A percentile compares a stretch with the other conserved stretches of the same genome.
Conservation (phyloP, 202 grass and related monocot genomes). For the Eragrostis tef region DNA sequence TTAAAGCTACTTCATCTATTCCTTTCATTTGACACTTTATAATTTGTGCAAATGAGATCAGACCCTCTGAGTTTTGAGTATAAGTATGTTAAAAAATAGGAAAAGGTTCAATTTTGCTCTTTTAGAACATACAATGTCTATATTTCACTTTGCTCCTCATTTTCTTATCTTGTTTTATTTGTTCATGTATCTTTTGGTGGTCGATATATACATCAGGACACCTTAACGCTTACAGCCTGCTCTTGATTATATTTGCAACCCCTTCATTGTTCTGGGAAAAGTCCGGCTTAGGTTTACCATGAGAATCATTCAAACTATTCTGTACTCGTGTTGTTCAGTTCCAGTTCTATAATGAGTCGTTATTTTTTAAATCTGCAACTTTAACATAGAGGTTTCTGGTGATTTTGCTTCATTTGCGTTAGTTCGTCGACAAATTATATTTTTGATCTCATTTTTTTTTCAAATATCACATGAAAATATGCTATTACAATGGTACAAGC, state of each 20-base stretch:
- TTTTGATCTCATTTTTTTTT: neutral
- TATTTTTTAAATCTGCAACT: neutral
- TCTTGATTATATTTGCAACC: slow-evolving; percentile 1
- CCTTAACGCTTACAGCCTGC: neutral
- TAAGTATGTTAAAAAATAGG: too few relatives aligned
- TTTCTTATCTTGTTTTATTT: neutral
- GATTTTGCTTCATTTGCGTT: neutral
- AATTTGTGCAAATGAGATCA: too few relatives aligned
- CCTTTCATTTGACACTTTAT: too few relatives aligned
- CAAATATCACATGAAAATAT: slow-evolving; percentile 2
- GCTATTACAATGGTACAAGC: neutral
- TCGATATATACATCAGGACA: neutral
- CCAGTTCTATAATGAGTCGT: neutral
- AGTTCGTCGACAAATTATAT: neutral
- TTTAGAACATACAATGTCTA: neutral
- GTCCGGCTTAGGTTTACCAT: neutral
- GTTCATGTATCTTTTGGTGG: too few relatives aligned
- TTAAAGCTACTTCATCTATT: too few relatives aligned
- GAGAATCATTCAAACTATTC: neutral
- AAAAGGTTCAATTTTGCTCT: too few relatives aligned
- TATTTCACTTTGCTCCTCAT: neutral
- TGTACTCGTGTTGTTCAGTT: neutral
- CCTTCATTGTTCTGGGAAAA: slow-evolving; percentile 9
- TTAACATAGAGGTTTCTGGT: neutral
- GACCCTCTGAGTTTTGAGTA: too few relatives aligned